Conservation (phyloP, 768 basidiomycete genomes). For the Phaffia australis region DNA sequence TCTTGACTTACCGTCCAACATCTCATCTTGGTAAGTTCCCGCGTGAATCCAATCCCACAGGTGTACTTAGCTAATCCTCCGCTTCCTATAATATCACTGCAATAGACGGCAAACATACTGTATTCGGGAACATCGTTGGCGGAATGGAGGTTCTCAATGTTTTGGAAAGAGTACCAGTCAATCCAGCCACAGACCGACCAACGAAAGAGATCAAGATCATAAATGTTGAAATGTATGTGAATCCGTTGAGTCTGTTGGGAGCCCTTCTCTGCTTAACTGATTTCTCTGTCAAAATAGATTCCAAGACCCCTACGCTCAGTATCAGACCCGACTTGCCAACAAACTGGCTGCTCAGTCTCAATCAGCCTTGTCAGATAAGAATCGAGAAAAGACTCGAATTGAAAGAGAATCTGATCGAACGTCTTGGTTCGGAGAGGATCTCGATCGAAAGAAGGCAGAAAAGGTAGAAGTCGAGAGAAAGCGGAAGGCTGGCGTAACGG, state of each 20-base stretch:
- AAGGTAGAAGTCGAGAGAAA: background rate
- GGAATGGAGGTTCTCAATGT: slow-evolving; percentile 81
- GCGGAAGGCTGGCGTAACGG: slow-evolving; percentile 29
- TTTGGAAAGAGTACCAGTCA: slow-evolving; percentile 67
- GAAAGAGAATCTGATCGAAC: slow-evolving; percentile 41
- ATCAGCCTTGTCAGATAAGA: slow-evolving; percentile 32
- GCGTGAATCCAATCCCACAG: background rate
- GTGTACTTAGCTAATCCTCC: background rate
- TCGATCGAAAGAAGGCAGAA: slow-evolving; percentile 46
- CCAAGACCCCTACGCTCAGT: slow-evolving; percentile 91
- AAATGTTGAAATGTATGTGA: slow-evolving; percentile 68
- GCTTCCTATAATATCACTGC: background rate
- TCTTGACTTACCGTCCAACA: slow-evolving; percentile 72
- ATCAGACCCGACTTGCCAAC: slow-evolving; percentile 69
- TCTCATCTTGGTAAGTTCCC: slow-evolving; percentile 65
- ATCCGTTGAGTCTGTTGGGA: background rate
- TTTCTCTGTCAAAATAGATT: slow-evolving; percentile 45
- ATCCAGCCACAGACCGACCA: slow-evolving; percentile 77
- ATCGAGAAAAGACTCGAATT: slow-evolving; percentile 29
- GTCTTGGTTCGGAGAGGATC: slow-evolving; percentile 56
- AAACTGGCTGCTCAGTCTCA: slow-evolving; percentile 50
- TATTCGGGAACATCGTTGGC: slow-evolving; percentile 93
- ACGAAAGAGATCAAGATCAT: slow-evolving; percentile 74
- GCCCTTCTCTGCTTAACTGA: background rate
- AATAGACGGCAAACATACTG: slow-evolving; percentile 38